These are phyloP conservation scores for Ophiosphaerella korrae DNA, from an alignment of 2,329 filamentous ascomycete genomes.

Conservation along the genomic window DNA sequence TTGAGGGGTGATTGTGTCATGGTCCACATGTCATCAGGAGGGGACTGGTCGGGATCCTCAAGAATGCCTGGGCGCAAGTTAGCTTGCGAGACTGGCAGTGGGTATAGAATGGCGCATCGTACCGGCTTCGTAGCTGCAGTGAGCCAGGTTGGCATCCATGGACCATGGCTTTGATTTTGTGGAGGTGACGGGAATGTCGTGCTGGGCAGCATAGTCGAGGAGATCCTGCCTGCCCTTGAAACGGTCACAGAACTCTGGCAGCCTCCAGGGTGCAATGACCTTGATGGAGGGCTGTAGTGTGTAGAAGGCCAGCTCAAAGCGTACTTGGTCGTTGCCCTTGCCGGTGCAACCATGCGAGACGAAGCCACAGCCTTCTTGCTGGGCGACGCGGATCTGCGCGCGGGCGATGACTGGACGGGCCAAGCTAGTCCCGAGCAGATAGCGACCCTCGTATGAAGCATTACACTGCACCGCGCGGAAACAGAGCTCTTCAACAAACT, in stretches of 20 bases:
- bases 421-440: slow-evolving; percentile 62
- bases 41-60: slow-evolving; percentile 67
- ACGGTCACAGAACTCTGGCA: slow-evolving; percentile 70
- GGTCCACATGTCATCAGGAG: slow-evolving; percentile 82
- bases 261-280: slow-evolving; percentile 76
- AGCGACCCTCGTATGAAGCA: slow-evolving; percentile 61
- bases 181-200: slow-evolving; percentile 72
- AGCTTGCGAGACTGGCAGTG: too few relatives aligned
- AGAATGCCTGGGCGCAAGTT: slow-evolving; percentile 54
- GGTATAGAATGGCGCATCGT: neutral
- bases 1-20: slow-evolving; percentile 70
- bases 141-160: slow-evolving; percentile 70
- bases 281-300: slow-evolving; percentile 68
- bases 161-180: slow-evolving; percentile 68
- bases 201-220: slow-evolving; percentile 70
- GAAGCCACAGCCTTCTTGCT: slow-evolving; percentile 63
- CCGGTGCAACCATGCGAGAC: slow-evolving; percentile 55
- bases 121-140: slow-evolving; percentile 81
- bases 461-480: slow-evolving; percentile 79
- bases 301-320: slow-evolving; percentile 68
- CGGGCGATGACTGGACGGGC: slow-evolving; percentile 74
- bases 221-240: slow-evolving; percentile 76
- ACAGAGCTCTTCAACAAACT: slow-evolving; percentile 81
- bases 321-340: slow-evolving; percentile 67
- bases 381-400: slow-evolving; percentile 67